Conservation (phyloP, 2,329 filamentous ascomycete species). For the Ophiocordyceps polyrhachis-furcata region DNA sequence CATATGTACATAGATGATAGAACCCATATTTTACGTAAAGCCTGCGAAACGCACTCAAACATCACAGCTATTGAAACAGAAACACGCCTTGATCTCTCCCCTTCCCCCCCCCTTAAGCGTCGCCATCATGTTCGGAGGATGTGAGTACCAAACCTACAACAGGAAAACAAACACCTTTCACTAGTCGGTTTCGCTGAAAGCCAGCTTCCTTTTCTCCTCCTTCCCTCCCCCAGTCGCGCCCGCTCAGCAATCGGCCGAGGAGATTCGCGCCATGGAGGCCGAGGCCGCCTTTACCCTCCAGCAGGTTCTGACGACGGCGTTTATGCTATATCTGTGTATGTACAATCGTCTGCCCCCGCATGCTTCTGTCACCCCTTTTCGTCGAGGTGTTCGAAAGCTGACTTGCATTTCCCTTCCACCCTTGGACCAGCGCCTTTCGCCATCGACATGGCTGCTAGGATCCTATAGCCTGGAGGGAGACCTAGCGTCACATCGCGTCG, state of each 20-base stretch:
- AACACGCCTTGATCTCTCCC: no score
- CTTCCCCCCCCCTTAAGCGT: neutral
- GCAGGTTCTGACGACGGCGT: constrained; percentile 43
- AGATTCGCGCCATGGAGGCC: constrained; percentile 50
- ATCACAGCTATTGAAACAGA: neutral
- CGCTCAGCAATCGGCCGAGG: constrained; percentile 49
- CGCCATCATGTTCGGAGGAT: neutral
- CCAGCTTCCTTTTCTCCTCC: neutral
- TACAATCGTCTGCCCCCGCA: neutral
- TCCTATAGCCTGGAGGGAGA: constrained; percentile 17
- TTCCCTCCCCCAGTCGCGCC: constrained; percentile 33
- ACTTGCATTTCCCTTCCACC: neutral
- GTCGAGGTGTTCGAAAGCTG: no score
- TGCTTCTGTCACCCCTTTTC: neutral
- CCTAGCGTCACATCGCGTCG: neutral
- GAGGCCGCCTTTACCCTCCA: constrained; percentile 50
- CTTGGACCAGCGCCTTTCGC: constrained; percentile 32
- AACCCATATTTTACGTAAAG: neutral
- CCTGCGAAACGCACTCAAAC: neutral
- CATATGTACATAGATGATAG: no score
- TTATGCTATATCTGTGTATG: constrained; percentile 59
- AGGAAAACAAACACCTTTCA: neutral
- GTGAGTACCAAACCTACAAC: neutral
- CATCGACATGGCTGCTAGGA: constrained; percentile 30
- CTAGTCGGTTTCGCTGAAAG: constrained; percentile 5